Conservation (phyloP, 179 eudicot species). For the Pouteria campechiana region DNA sequence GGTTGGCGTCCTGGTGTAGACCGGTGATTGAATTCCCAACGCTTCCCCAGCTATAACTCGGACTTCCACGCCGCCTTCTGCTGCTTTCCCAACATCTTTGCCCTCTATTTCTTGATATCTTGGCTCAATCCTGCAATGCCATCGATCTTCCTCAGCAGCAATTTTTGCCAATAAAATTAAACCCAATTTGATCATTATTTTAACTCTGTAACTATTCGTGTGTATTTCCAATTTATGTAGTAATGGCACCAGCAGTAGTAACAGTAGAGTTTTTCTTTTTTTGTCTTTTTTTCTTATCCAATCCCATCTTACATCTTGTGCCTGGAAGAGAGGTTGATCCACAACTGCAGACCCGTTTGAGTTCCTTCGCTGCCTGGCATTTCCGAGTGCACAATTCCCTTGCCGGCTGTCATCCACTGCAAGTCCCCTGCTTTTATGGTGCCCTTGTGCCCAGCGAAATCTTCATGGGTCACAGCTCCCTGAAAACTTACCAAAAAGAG, state of each 20-base stretch:
- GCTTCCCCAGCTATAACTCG: constrained; percentile 83
- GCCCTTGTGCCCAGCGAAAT: constrained; percentile 84
- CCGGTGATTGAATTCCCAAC: constrained; percentile 79
- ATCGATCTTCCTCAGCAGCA: neutral
- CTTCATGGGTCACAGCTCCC: constrained; percentile 94
- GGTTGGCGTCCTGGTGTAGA: constrained; percentile 87
- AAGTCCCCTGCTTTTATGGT: constrained; percentile 75
- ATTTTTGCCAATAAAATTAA: neutral
- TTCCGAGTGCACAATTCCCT: constrained; percentile 94
- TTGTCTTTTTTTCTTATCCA: too few relatives aligned
- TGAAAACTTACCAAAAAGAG: constrained; percentile 10
- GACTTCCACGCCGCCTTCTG: constrained; percentile 63
- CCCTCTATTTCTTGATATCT: constrained; percentile 64
- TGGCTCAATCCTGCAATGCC: constrained; percentile 73
- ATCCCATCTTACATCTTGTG: constrained; percentile 61
- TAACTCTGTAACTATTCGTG: neutral
- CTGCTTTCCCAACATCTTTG: constrained; percentile 48
- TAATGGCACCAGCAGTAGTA: neutral
- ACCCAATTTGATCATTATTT: neutral
- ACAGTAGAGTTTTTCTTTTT: too few relatives aligned
- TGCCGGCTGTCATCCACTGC: constrained; percentile 99
- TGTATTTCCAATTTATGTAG: neutral
- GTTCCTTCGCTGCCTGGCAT: constrained; percentile 83
- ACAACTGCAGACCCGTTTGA: constrained; percentile 74
- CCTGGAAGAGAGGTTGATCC: constrained; percentile 83